phyloP scores from a whole-genome alignment of 192 early-diverging fungal genomes.

The Podila clonocystis region DNA sequence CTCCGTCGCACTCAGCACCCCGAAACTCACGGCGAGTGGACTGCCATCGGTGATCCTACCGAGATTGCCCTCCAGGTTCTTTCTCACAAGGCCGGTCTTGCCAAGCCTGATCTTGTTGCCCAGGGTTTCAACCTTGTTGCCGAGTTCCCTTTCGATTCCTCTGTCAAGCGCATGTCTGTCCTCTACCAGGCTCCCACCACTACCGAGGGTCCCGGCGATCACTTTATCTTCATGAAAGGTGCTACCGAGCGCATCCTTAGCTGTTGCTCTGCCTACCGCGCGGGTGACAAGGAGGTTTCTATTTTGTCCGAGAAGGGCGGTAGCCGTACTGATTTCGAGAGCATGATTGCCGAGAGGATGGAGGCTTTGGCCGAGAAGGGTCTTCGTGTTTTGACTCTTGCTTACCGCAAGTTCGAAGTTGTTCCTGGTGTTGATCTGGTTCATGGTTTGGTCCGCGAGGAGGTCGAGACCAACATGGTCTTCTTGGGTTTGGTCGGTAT shows the following conservation, averaged over 20 bases:
- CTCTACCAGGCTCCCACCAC: constrained; percentile 57
- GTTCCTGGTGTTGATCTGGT: constrained; percentile 43
- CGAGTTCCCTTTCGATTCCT: constrained; percentile 81
- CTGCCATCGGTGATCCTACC: constrained; percentile 88
- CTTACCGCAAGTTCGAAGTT: constrained; percentile 61
- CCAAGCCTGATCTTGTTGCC: constrained; percentile 69
- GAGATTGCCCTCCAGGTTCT: constrained; percentile 93
- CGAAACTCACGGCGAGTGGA: constrained; percentile 71
- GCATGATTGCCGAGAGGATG: constrained; percentile 78
- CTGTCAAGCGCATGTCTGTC: constrained; percentile 93
- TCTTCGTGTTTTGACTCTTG: constrained; percentile 85
- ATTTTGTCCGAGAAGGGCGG: constrained; percentile 36
- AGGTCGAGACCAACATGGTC: constrained; percentile 74
- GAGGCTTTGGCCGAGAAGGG: constrained; percentile 31
- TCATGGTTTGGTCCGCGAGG: constrained; percentile 69
- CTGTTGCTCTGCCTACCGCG: constrained; percentile 69
- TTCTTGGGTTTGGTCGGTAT: constrained; percentile 93
- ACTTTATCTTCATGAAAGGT: constrained; percentile 84
- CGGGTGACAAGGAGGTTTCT: constrained; percentile 55
- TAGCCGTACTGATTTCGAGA: constrained; percentile 62
- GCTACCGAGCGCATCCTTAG: constrained; percentile 89
- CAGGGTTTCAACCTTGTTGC: constrained; percentile 60
- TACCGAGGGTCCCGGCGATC: constrained; percentile 27
- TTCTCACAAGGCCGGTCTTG: constrained; percentile 78
- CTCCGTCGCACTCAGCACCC: constrained; percentile 69